Base-by-base conservation (phyloP, 495 filamentous ascomycete species). In the Aspergillus olivimuriae region DNA sequence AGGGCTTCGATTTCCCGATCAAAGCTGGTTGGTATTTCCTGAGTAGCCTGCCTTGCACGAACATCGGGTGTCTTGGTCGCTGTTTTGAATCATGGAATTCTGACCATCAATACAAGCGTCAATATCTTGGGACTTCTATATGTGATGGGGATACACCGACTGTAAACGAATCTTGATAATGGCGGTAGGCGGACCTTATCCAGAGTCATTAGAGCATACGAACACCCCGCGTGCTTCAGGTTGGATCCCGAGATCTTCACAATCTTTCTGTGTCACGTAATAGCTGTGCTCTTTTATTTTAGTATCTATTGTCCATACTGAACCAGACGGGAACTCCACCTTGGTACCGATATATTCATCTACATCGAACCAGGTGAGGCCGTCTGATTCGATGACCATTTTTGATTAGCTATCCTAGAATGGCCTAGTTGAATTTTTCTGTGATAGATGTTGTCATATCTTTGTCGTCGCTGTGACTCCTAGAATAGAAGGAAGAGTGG, bases 321-420 rank as follows among this genome's bases (percentile, higher is more conserved):
- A 42, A 42, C 26, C 39, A 16, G 23, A 31, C 4, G 39, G 14
- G 24, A 42, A 26, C 30, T 15, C 30, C 5, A 42, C n/a, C 23
- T 17, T 16, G 6, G 39, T 14, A 7, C 24, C 26, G 24, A 42
- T 42, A 17, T 17, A 42, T 14, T 42, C 39, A 42, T 42, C 39
- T 8, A 31, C 39, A 4, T 30, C 39, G 39, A 42, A 42, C 23
- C 39, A 42, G 39, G 23, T 42, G 21, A 38, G 7, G n/a, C n/a
- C n/a, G 21, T 38, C 8, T 17, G 35, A 38, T 14, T 38, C 21
- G 8, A 21, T 4, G 4, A 11, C 8, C 35, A 38, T 38, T n/a
- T 18, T 21, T 4, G 4, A 38, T 9, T 17, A 38, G 6, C 15
- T 38, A 11, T 18, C 21, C 32, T 28, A 11, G 24, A 28, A 28